These are phyloP conservation scores for Adiantum capillusveneris DNA, from an alignment of 75 land plant genomes.

Conservation along the genomic window DNA sequence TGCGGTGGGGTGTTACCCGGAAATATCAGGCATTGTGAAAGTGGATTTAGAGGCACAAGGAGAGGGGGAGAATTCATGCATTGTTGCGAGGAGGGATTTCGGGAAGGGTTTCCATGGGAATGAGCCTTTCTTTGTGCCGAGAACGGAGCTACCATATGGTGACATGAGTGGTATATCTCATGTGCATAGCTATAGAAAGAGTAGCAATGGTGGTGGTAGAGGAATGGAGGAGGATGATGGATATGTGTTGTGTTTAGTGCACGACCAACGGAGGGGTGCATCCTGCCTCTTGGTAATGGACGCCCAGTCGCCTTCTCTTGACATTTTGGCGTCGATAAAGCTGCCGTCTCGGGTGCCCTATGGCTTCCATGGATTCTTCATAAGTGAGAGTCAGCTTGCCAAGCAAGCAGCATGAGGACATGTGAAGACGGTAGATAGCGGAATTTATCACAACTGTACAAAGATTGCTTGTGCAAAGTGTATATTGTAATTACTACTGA, in stretches of 20 bases:
- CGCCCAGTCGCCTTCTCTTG: conserved; percentile 56
- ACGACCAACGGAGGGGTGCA: conserved; percentile 40
- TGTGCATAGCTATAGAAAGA: neutral
- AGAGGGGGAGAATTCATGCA: conserved; percentile 10
- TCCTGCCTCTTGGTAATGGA: conserved; percentile 77
- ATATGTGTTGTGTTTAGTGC: conserved; percentile 49
- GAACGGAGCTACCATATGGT: too few relatives aligned
- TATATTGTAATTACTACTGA: too few relatives aligned
- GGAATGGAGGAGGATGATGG: conserved; percentile 56
- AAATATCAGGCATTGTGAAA: conserved; percentile 63
- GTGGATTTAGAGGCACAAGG: conserved; percentile 36
- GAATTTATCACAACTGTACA: too few relatives aligned
- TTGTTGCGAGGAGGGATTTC: conserved; percentile 32
- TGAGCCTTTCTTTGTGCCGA: conserved; percentile 72
- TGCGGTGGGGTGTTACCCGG: conserved; percentile 50
- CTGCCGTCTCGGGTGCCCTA: conserved; percentile 70
- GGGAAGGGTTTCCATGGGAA: conserved; percentile 47
- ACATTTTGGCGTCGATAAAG: conserved; percentile 50
- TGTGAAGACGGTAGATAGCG: too few relatives aligned
- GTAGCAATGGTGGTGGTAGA: neutral
- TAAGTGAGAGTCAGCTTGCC: conserved; percentile 39
- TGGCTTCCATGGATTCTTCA: conserved; percentile 81
- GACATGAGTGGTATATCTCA: too few relatives aligned
- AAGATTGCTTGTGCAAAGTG: too few relatives aligned
- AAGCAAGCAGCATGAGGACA: too few relatives aligned